These are phyloP conservation scores for Aspergillus ostianus DNA, from an alignment of 495 filamentous ascomycete species.

Conservation along the genomic window DNA sequence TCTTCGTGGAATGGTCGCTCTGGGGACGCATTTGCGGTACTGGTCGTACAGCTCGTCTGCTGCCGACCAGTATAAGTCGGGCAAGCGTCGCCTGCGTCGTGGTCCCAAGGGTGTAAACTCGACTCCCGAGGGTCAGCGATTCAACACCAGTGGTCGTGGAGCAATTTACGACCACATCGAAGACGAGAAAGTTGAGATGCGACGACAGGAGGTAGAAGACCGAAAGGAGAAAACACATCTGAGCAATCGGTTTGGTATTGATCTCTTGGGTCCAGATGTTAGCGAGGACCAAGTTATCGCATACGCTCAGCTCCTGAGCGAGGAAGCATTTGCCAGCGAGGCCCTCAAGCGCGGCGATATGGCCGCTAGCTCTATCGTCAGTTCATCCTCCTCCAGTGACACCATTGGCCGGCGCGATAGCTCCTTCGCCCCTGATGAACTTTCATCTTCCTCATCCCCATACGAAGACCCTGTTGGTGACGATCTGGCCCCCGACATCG, in stretches of 20 bases:
- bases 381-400: constrained; percentile 42
- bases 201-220: constrained; percentile 65
- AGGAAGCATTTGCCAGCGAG: constrained; percentile 68
- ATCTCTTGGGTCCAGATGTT: constrained; percentile 66
- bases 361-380: constrained; percentile 46
- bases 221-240: constrained; percentile 62
- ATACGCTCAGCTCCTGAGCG: constrained; percentile 84
- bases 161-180: constrained; percentile 75
- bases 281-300: constrained; percentile 85
- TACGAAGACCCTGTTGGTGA: constrained; percentile 46
- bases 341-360: constrained; percentile 55
- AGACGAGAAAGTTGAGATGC: constrained; percentile 75
- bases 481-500: constrained; percentile 71
- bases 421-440: constrained; percentile 48
- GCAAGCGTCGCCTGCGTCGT: constrained; percentile 61
- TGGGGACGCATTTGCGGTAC: constrained; percentile 83
- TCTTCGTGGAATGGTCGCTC: constrained; percentile 86
- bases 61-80: constrained; percentile 62
- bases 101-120: constrained; percentile 59
- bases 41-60: constrained; percentile 85
- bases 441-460: constrained; percentile 42
- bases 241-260: constrained; percentile 76
- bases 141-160: constrained; percentile 58
- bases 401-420: constrained; percentile 44
- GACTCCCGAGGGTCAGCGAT: constrained; percentile 49